Conservation (phyloP, 441 rosid genomes). For the Capsella rubella region DNA sequence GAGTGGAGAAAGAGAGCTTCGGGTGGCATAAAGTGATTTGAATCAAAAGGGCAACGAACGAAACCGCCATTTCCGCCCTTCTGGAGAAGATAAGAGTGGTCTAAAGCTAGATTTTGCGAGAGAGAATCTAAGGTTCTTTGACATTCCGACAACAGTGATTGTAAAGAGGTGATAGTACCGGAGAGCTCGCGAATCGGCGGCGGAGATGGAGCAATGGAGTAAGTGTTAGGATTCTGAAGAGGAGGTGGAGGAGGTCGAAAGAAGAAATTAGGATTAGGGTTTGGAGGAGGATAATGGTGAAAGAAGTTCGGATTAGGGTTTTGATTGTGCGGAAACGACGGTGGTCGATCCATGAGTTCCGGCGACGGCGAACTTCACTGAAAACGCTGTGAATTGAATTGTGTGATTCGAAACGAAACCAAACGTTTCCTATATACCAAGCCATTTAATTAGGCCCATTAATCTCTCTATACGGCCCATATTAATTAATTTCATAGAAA, state of each 20-base stretch:
- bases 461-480: background rate
- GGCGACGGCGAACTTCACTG: slow-evolving; percentile 34
- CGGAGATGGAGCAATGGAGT: slow-evolving; percentile 31
- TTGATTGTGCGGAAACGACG: slow-evolving; percentile 39
- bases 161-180: slow-evolving; percentile 58
- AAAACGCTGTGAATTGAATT: background rate
- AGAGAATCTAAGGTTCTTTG: slow-evolving; percentile 52
- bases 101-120: slow-evolving; percentile 40
- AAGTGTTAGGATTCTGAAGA: slow-evolving; percentile 40
- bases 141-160: slow-evolving; percentile 55
- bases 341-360: slow-evolving; percentile 41
- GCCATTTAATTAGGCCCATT: slow-evolving; percentile 19
- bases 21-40: slow-evolving; percentile 74
- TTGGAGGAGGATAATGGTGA: slow-evolving; percentile 32
- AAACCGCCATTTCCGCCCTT: slow-evolving; percentile 43
- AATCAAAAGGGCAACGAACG: slow-evolving; percentile 66
- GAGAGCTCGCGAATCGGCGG: slow-evolving; percentile 51
- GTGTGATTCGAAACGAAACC: background rate
- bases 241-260: slow-evolving; percentile 31
- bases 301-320: slow-evolving; percentile 42
- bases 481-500: too few species aligned
- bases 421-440: background rate
- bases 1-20: slow-evolving; percentile 77
- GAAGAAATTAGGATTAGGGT: slow-evolving; percentile 33
- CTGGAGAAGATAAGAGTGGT: slow-evolving; percentile 41